These are phyloP conservation scores for Acanthochlamys bracteata DNA, from an alignment of 106 monocot species.

Conservation along the genomic window DNA sequence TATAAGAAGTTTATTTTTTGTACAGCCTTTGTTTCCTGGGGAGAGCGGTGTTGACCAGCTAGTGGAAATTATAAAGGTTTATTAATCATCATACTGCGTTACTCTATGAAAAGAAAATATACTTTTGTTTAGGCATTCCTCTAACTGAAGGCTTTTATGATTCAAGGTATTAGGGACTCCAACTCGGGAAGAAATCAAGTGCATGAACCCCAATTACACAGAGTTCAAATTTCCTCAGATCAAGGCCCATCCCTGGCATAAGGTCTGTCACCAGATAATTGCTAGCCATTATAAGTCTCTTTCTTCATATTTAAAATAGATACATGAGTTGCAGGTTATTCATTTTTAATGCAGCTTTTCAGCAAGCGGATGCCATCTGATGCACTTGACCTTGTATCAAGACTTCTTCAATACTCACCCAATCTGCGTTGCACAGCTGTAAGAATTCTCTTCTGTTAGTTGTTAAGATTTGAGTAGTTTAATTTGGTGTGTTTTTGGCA, in stretches of 20 bases:
- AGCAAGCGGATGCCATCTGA: slow-evolving; percentile 34
- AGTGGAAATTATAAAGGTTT: slow-evolving; percentile 61
- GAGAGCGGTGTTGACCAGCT: slow-evolving; percentile 55
- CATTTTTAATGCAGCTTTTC: slow-evolving; percentile 30
- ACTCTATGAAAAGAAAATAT: too few relatives aligned
- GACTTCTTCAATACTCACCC: slow-evolving; percentile 44
- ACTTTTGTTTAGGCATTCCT: neutral
- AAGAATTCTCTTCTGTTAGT: slow-evolving; percentile 6
- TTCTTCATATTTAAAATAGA: neutral
- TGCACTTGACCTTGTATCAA: slow-evolving; percentile 36
- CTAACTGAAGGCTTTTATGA: neutral
- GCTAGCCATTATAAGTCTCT: too few relatives aligned
- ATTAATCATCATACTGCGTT: neutral
- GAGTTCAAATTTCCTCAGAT: slow-evolving; percentile 48
- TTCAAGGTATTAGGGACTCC: slow-evolving; percentile 46
- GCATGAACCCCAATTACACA: slow-evolving; percentile 49
- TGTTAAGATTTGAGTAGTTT: neutral
- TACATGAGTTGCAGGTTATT: neutral
- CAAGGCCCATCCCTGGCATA: slow-evolving; percentile 39
- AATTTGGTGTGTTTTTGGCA: neutral
- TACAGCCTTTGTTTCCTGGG: slow-evolving; percentile 72
- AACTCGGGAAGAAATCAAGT: slow-evolving; percentile 44
- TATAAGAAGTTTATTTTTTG: neutral
- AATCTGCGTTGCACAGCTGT: slow-evolving; percentile 36
- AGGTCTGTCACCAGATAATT: slow-evolving; percentile 14